Conservation (phyloP, 2,329 filamentous ascomycete genomes). For the Cladosporium sphaerospermum region DNA sequence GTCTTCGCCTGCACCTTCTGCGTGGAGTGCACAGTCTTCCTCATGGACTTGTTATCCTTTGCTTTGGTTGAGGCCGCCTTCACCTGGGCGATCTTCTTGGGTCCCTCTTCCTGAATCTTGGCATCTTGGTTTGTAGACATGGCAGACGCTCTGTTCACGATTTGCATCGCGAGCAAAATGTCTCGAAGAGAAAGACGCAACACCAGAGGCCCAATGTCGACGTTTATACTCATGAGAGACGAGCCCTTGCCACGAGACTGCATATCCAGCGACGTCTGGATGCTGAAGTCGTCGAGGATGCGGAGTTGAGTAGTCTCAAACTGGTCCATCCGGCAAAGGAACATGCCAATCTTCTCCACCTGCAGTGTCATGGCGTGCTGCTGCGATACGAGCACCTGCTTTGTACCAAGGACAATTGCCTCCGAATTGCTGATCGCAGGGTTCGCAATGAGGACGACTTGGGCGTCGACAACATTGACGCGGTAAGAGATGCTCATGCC, state of each 20-base stretch:
- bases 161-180: conserved; percentile 89
- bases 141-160: conserved; percentile 83
- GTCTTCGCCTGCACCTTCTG: conserved; percentile 42
- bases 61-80: conserved; percentile 36
- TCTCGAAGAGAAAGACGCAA: conserved; percentile 86
- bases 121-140: conserved; percentile 53
- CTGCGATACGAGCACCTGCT: conserved; percentile 85
- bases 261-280: conserved; percentile 82
- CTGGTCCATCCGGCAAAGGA: conserved; percentile 94
- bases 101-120: conserved; percentile 47
- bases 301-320: conserved; percentile 86
- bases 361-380: conserved; percentile 93
- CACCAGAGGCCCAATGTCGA: conserved; percentile 86
- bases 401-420: conserved; percentile 89
- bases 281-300: conserved; percentile 93
- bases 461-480: conserved; percentile 90
- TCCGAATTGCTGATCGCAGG: conserved; percentile 85
- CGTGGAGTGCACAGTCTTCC: conserved; percentile 43
- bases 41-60: conserved; percentile 37
- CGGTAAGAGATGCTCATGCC: conserved; percentile 78
- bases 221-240: conserved; percentile 67
- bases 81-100: conserved; percentile 50
- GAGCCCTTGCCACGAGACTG: conserved; percentile 53
- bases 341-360: conserved; percentile 94
- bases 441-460: conserved; percentile 94